Percentiles rank a stretch among this genome's conserved stretches.
These are phyloP conservation scores for Fusarium neocosmosporiellum DNA, from an alignment of 2,329 filamentous ascomycete genomes.

Conservation along the genomic window DNA sequence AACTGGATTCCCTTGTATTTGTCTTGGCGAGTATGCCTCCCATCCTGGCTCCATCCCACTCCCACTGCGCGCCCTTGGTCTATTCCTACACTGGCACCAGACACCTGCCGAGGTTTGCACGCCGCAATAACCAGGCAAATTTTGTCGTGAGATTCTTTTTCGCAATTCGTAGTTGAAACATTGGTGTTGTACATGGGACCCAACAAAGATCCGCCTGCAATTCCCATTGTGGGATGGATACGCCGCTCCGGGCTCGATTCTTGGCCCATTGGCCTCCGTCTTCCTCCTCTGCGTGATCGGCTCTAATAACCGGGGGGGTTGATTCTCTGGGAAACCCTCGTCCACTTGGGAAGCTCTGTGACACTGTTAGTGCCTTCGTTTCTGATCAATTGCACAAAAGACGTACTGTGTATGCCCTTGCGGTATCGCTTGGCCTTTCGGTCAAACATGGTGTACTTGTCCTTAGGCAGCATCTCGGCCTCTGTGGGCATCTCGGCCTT, in stretches of 20 bases:
- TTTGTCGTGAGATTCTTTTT: slow-evolving; percentile 35
- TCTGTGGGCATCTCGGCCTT: slow-evolving; percentile 96
- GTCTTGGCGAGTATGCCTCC: slow-evolving; percentile 4
- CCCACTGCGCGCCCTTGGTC: slow-evolving; percentile 16
- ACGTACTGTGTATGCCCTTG: slow-evolving; percentile 97
- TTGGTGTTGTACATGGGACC: slow-evolving; percentile 46
- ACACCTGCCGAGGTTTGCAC: slow-evolving; percentile 11
- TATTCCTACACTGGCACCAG: slow-evolving; percentile 38
- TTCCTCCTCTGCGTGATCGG: slow-evolving; percentile 16
- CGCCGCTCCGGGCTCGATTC: slow-evolving; percentile 35
- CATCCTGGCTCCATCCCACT: not conserved
- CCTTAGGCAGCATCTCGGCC: slow-evolving; percentile 92
- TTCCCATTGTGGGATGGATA: slow-evolving; percentile 35
- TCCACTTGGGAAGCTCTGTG: slow-evolving; percentile 89
- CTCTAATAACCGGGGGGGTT: slow-evolving; percentile 92
- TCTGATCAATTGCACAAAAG: not conserved
- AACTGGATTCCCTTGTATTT: slow-evolving; percentile 14
- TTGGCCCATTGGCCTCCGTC: slow-evolving; percentile 14
- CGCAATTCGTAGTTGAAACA: slow-evolving; percentile 42
- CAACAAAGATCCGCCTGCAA: slow-evolving; percentile 28
- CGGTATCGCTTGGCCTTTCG: slow-evolving; percentile 94
- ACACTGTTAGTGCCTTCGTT: slow-evolving; percentile 30
- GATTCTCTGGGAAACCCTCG: slow-evolving; percentile 89
- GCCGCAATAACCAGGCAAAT: slow-evolving; percentile 14
- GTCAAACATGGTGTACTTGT: slow-evolving; percentile 99